phyloP scores from a whole-genome alignment of 2,329 filamentous ascomycete genomes.

The Magnaporthiopsis poae region DNA sequence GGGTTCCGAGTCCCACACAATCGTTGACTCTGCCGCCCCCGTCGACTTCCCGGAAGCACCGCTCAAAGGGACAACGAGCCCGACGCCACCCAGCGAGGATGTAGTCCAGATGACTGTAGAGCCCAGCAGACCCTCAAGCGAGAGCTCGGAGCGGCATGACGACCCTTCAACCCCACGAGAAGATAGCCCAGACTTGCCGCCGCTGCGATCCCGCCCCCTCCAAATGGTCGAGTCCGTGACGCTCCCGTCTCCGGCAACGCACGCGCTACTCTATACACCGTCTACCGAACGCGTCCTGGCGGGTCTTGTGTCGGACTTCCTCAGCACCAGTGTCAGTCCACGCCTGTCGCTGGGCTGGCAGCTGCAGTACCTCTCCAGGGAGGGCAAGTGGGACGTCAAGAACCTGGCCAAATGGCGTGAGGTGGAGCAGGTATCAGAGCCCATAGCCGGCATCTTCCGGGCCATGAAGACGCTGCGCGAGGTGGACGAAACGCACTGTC shows the following conservation, averaged over 20 bases:
- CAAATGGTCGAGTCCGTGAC: slow-evolving; percentile 58
- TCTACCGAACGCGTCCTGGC: slow-evolving; percentile 65
- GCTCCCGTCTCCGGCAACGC: slow-evolving; percentile 67
- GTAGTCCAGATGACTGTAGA: background rate
- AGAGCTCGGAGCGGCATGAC: slow-evolving; percentile 31
- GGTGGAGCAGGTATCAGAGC: slow-evolving; percentile 64
- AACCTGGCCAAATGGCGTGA: slow-evolving; percentile 86
- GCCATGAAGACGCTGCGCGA: slow-evolving; percentile 90
- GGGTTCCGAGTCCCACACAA: background rate
- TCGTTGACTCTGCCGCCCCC: slow-evolving; percentile 6
- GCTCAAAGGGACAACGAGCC: background rate
- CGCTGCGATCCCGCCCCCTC: slow-evolving; percentile 36
- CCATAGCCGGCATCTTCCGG: slow-evolving; percentile 70
- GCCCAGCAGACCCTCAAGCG: slow-evolving; percentile 29
- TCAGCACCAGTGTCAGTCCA: slow-evolving; percentile 62
- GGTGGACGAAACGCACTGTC: slow-evolving; percentile 74
- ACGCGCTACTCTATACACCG: slow-evolving; percentile 75
- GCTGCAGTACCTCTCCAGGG: slow-evolving; percentile 73
- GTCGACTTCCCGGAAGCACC: background rate
- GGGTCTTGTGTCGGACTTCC: slow-evolving; percentile 73
- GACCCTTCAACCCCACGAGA: slow-evolving; percentile 38
- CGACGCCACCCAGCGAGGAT: background rate
- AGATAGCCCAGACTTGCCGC: slow-evolving; percentile 29
- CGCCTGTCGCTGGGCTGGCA: slow-evolving; percentile 83
- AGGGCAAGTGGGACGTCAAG: slow-evolving; percentile 97